Evolutionary conservation across 2,329 filamentous ascomycete species (phyloP), one percentile per base, ranked within the genome.

Genomic region (Hymenoscyphus albidus): DNA sequence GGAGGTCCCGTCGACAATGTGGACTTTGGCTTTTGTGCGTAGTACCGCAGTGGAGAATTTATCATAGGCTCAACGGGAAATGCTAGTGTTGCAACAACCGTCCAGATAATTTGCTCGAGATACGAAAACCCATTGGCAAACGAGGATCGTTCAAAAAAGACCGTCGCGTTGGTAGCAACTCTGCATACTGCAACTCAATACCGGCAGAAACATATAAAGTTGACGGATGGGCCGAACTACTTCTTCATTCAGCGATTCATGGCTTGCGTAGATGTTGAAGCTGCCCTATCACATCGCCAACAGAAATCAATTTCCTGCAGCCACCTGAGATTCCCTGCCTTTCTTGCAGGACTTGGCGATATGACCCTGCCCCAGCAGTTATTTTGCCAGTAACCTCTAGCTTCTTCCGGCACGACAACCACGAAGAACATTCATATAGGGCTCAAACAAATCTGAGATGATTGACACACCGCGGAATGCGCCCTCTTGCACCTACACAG

Each of bases 151-250:
- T 27, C 44, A 27, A 51, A 27, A 27, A 51, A 12, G 2, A 6
- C 3, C 44, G 18, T 51, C 44, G n/a, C 48, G 48, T 38, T 38
- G 31, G 14, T 57, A 12, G 31, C 16, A n/a, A 35, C 44, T 38
- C 32, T 13, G 54, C 18, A 13, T 58, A 16, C 35, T 39, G 55
- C n/a, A 54, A 40, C 16, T 59, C 22, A 31, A 59, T 3, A 6
- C 32, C 18, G 40, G 39, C 44, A 51, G 56, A 54, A 18, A 42
- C 14, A 40, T 35, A 38, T 32, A 16, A 18, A 54, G 44, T 31
- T 38, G 32, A 65, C 67, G 68, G 68, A 70, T 62, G 35, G 64
- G 32, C 68, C 67, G 67, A 68, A 54, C 48, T 57, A 59, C 60
- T 31, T 39, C 58, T 44, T 64, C 56, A 22, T 62, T 48, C 13